Base-by-base conservation (phyloP, 2,329 filamentous ascomycete species). In the Diaporthe velutina region DNA sequence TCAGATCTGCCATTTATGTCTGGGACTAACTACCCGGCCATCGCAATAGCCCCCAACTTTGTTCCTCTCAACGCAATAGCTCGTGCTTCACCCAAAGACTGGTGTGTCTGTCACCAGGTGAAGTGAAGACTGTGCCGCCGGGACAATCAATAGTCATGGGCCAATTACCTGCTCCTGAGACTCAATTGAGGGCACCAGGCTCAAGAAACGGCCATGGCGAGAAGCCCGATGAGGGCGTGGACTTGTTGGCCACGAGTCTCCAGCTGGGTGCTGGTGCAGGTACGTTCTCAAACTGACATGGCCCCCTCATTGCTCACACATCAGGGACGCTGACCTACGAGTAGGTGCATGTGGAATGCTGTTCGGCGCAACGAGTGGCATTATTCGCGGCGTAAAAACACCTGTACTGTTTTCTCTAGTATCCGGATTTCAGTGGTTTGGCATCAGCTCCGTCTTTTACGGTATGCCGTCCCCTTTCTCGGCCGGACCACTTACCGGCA, bases 391-490 rank as follows among this genome's bases (percentile, higher is more conserved):
- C 74, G 93, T 93, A 25, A 88, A 86, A 30, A 90, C 89, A 19
- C 92, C 94, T 5, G 88, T 91, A 3, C 83, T 96, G 9, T 96
- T 95, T 84, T 93, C 94, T 0, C 78, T 93, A 17, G 89, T 92
- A 50, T 92, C 93, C 30, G 93, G 94, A 25, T 86, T 94, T 54
- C 95, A 98, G 84, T 98, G 94, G 90, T 95, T 95, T 83, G 88
- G 90, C 55, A 88, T 97, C 52, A 95, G 95, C 48, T 91, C 90
- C 61, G 93, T 91, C 22, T 98, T 93, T 81, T 96, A 92, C 88
- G 92, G 93, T 92, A 86, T 92, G 90, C 84, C 55, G 22, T 30
- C 38, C 38, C 70, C 8, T 42, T 54, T 15, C 33, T 4, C 33
- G 33, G 45, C 33, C 42, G 17, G 6, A 22, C 61, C 33, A 12